These are phyloP conservation scores for Ascodesmis nigricans DNA, from an alignment of 495 filamentous ascomycete genomes.

Conservation along the genomic window DNA sequence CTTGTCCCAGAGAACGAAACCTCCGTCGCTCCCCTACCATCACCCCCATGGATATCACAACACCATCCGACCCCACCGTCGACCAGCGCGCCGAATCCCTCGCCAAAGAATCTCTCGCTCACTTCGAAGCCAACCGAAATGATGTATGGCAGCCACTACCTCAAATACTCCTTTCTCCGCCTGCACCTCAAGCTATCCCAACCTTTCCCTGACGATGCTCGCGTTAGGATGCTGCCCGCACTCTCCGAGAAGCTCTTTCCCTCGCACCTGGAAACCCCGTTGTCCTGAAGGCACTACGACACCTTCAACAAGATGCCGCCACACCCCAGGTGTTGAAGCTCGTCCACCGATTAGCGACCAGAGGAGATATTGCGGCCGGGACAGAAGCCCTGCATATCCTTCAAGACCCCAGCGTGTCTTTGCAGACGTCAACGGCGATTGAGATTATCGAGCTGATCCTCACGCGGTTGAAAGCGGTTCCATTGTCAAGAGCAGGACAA, in stretches of 20 bases:
- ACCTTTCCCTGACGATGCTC: no score
- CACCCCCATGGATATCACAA: no score
- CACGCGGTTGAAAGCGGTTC: conserved; percentile 24
- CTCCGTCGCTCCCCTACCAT: no score
- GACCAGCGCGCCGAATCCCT: conserved; percentile 12
- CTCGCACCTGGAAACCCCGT: conserved; percentile 33
- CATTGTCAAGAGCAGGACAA: conserved; percentile 30
- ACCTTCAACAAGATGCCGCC: conserved; percentile 16
- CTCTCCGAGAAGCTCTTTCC: conserved; percentile 39
- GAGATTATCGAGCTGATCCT: conserved; percentile 35
- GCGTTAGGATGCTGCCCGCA: conserved; percentile 32
- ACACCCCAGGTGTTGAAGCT: conserved; percentile 29
- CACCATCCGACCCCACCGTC: background rate
- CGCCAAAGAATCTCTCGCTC: conserved; percentile 16
- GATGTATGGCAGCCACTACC: conserved; percentile 8
- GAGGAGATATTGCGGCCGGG: conserved; percentile 32
- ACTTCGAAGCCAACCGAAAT: conserved; percentile 11
- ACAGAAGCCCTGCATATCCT: conserved; percentile 35
- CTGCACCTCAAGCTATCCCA: background rate
- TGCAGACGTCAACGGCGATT: conserved; percentile 31
- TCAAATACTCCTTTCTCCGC: conserved; percentile 1
- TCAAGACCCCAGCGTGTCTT: conserved; percentile 29
- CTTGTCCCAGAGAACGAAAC: no score
- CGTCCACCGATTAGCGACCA: conserved; percentile 32
- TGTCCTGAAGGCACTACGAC: conserved; percentile 14